Percentiles rank a stretch among this genome's conserved stretches.
These are phyloP conservation scores for Paecilomyces sp. DNA, from an alignment of 2,329 filamentous ascomycete species.

Conservation along the genomic window DNA sequence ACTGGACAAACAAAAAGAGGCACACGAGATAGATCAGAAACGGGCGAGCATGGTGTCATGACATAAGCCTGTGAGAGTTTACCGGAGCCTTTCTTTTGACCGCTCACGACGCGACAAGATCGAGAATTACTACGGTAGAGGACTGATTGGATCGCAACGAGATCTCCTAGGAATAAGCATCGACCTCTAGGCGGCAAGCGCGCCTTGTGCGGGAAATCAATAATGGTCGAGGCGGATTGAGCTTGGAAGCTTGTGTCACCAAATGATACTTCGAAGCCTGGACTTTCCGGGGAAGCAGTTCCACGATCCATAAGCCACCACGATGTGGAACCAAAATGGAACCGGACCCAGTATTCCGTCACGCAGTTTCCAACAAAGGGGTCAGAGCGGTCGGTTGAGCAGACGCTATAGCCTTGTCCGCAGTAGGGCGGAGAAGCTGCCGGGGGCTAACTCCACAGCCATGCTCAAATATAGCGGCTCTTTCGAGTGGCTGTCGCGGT, in stretches of 20 bases:
- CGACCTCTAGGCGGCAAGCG: slow-evolving; percentile 25
- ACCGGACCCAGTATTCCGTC: neutral
- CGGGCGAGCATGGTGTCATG: neutral
- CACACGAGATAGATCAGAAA: neutral
- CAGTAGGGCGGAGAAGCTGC: neutral
- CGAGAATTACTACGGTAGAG: neutral
- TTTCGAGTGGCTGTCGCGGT: neutral
- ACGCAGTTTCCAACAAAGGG: neutral
- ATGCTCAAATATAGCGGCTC: neutral
- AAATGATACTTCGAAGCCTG: neutral
- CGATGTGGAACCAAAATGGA: neutral
- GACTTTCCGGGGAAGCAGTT: neutral
- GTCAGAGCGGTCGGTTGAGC: neutral
- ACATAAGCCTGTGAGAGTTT: neutral
- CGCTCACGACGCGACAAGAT: neutral
- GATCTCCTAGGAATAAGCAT: neutral
- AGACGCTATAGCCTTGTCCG: neutral
- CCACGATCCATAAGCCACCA: neutral
- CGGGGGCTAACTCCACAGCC: neutral
- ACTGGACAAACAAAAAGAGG: neutral
- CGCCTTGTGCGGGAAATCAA: slow-evolving; percentile 26
- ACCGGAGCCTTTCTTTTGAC: neutral
- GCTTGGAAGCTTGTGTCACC: slow-evolving; percentile 1
- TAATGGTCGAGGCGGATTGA: slow-evolving; percentile 1
- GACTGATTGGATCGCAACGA: neutral